These are phyloP conservation scores for Plantago ovata DNA, from an alignment of 257 asterid species.

Conservation along the genomic window DNA sequence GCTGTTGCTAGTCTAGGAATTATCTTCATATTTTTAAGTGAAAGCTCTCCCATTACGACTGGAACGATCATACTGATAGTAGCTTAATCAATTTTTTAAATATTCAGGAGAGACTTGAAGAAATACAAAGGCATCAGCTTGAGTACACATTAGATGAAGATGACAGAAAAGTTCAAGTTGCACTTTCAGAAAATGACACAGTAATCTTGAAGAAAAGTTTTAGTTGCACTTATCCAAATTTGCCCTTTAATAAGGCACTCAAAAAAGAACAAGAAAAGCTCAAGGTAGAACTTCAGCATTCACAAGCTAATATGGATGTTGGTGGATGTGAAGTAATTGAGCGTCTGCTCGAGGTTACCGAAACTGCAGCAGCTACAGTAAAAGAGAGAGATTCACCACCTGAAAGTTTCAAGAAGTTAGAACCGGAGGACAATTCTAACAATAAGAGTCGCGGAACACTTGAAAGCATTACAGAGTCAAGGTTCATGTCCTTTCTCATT, in stretches of 20 bases:
- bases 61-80: no score
- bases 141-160: conserved; percentile 76
- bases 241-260: conserved; percentile 61
- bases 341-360: conserved; percentile 67
- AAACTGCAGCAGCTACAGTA: conserved; percentile 40
- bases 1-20: no score
- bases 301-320: conserved; percentile 65
- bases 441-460: conserved; percentile 22
- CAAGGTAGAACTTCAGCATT: conserved; percentile 57
- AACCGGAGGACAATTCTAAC: conserved; percentile 21
- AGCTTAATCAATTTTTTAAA: background rate
- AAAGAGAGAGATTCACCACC: conserved; percentile 36
- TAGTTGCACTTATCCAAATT: conserved; percentile 60
- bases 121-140: conserved; percentile 64
- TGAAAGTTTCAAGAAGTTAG: conserved; percentile 26
- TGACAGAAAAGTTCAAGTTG: conserved; percentile 55
- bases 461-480: conserved; percentile 30
- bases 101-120: conserved; percentile 64
- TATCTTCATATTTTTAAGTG: background rate
- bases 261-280: conserved; percentile 61
- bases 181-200: conserved; percentile 56
- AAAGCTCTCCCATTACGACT: no score
- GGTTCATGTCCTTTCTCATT: conserved; percentile 29
- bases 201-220: conserved; percentile 55
- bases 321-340: conserved; percentile 60